phyloP scores from a whole-genome alignment of 1,139 yeast genomes.

The Hansenula lynferdii region DNA sequence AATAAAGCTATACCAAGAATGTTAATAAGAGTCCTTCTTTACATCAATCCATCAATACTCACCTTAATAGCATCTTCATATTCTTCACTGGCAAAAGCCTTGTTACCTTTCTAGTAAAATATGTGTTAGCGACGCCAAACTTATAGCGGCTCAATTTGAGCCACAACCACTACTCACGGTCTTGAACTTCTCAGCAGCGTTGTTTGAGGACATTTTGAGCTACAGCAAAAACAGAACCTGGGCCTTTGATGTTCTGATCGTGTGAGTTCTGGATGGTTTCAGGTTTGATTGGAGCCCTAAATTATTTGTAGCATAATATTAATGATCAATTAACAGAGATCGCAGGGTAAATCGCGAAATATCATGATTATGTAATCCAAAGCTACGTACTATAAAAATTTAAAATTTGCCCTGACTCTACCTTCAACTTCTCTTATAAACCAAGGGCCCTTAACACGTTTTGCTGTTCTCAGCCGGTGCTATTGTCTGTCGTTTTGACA shows the following conservation, averaged over 20 bases:
- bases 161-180: not conserved
- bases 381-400: not conserved
- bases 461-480: not conserved
- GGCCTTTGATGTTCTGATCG: no score
- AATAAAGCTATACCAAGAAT: not conserved
- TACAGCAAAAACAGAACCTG: no score
- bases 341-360: no score
- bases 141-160: not conserved
- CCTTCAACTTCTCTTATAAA: not conserved
- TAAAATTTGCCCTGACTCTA: not conserved
- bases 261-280: no score
- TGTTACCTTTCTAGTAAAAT: slow-evolving; percentile 1
- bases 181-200: not conserved
- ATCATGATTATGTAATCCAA: no score
- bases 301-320: no score
- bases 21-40: not conserved
- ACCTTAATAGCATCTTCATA: slow-evolving; percentile 3
- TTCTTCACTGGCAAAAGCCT: slow-evolving; percentile 1
- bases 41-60: not conserved
- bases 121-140: no score
- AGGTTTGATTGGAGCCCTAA: no score
- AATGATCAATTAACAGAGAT: no score
- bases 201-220: not conserved
- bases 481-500: not conserved
- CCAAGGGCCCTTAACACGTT: slow-evolving; percentile 1